Conservation (phyloP, 257 asterid species). For the Solanum ossicruentum region DNA sequence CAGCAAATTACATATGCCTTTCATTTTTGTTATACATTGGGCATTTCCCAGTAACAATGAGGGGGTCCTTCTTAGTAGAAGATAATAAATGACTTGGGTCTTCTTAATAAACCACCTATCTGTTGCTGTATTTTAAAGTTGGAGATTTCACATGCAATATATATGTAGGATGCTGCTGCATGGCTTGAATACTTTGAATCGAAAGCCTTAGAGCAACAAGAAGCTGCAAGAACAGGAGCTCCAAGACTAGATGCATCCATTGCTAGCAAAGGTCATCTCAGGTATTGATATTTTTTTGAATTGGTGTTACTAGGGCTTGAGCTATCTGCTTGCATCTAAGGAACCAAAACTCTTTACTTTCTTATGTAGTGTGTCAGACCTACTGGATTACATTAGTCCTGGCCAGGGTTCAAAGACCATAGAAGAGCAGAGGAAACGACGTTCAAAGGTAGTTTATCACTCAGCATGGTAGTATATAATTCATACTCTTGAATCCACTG, state of each 20-base stretch:
- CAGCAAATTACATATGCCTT: background rate
- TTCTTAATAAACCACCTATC: background rate
- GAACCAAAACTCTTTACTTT: constrained; percentile 20
- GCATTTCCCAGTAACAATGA: background rate
- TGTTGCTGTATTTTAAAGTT: background rate
- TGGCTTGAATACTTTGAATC: constrained; percentile 99
- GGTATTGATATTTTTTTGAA: constrained; percentile 53
- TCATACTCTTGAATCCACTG: background rate
- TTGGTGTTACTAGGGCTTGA: constrained; percentile 15
- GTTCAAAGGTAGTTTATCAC: constrained; percentile 55
- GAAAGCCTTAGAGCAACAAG: constrained; percentile 97
- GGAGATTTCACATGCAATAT: background rate
- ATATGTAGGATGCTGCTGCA: constrained; percentile 97
- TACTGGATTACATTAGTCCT: constrained; percentile 88
- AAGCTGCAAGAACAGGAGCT: constrained; percentile 88
- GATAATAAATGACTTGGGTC: background rate
- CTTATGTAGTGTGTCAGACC: constrained; percentile 89
- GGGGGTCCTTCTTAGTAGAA: background rate
- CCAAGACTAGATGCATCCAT: constrained; percentile 96
- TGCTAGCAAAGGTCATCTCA: constrained; percentile 98
- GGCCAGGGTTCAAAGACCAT: constrained; percentile 62
- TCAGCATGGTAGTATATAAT: background rate
- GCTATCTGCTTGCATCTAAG: constrained; percentile 9
- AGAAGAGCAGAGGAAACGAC: constrained; percentile 69
- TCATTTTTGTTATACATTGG: background rate